Evolutionary conservation across 2,329 filamentous ascomycete genomes (phyloP).

Genomic region (Paracamarosporium sp.): DNA sequence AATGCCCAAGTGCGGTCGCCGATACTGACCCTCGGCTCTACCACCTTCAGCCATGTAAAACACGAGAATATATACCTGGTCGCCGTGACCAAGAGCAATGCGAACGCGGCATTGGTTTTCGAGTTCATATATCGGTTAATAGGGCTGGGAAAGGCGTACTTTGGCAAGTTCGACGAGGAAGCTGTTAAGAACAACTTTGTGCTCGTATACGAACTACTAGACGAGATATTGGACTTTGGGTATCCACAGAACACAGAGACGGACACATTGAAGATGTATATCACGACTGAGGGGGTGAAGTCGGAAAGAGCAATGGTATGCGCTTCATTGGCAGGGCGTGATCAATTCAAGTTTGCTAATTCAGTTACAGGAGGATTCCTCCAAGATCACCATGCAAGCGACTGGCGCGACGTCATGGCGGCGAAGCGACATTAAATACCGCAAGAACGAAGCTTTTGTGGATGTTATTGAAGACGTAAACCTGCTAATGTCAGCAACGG

Average conservation of each 20-base stretch:
- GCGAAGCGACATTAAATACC: constrained; percentile 96
- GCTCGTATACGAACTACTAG: constrained; percentile 93
- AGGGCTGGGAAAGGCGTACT: constrained; percentile 90
- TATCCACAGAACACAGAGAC: constrained; percentile 99
- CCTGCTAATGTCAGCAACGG: constrained; percentile 97
- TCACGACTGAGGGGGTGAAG: constrained; percentile 98
- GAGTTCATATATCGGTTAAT: constrained; percentile 96
- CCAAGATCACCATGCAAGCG: constrained; percentile 98
- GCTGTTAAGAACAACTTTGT: constrained; percentile 99
- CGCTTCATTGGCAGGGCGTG: not conserved
- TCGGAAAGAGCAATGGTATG: constrained; percentile 74
- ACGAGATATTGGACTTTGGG: constrained; percentile 98
- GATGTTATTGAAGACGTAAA: constrained; percentile 99
- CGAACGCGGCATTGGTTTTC: constrained; percentile 96
- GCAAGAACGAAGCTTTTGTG: constrained; percentile 99
- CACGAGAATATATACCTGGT: constrained; percentile 99
- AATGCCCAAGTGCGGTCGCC: constrained; percentile 97
- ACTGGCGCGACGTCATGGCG: constrained; percentile 97
- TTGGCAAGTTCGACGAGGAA: constrained; percentile 99
- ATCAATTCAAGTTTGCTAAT: constrained; percentile 21
- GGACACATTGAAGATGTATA: constrained; percentile 99
- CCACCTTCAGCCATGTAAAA: constrained; percentile 99
- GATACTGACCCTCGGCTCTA: constrained; percentile 95
- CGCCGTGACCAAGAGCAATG: constrained; percentile 97
- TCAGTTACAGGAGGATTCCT: constrained; percentile 74